phyloP scores from a whole-genome alignment of 208 protist species.

The Crithidia mellificae region DNA sequence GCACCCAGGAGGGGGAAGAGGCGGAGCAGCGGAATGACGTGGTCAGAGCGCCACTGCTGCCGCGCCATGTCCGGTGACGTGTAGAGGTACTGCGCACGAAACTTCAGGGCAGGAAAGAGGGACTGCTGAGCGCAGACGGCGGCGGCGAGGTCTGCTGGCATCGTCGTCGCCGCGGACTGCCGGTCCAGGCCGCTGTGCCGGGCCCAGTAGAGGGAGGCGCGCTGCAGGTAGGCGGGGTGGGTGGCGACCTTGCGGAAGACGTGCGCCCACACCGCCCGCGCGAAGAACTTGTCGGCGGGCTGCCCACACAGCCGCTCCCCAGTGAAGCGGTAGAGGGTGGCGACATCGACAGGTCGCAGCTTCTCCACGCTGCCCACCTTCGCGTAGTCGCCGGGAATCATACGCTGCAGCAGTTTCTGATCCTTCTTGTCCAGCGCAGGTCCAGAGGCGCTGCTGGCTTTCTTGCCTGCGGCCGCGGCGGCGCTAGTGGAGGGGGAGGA shows the following conservation, averaged over 20 bases:
- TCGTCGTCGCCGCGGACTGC: slow-evolving; percentile 38
- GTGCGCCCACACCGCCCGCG: slow-evolving; percentile 71
- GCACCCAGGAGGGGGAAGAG: slow-evolving; percentile 77
- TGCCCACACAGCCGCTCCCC: slow-evolving; percentile 64
- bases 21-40: slow-evolving; percentile 79
- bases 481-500: no score
- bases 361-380: slow-evolving; percentile 80
- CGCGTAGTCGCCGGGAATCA: slow-evolving; percentile 71
- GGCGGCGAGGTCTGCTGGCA: slow-evolving; percentile 68
- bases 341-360: slow-evolving; percentile 79
- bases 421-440: slow-evolving; percentile 75
- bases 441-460: not conserved
- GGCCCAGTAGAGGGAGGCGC: slow-evolving; percentile 85
- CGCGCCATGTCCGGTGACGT: slow-evolving; percentile 76
- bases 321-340: slow-evolving; percentile 74
- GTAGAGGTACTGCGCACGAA: slow-evolving; percentile 80
- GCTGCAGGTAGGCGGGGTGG: slow-evolving; percentile 68
- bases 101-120: slow-evolving; percentile 84
- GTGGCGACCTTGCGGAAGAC: slow-evolving; percentile 84
- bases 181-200: slow-evolving; percentile 66
- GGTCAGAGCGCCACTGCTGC: slow-evolving; percentile 81
- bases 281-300: slow-evolving; percentile 55
- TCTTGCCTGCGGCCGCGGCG: not conserved
- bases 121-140: slow-evolving; percentile 74
- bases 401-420: slow-evolving; percentile 67